A percentile compares a stretch with the other conserved stretches of the same genome.
Evolutionary conservation across 176 grass and related monocot genomes (phyloP).

Genomic region (Musa troglodytarum): DNA sequence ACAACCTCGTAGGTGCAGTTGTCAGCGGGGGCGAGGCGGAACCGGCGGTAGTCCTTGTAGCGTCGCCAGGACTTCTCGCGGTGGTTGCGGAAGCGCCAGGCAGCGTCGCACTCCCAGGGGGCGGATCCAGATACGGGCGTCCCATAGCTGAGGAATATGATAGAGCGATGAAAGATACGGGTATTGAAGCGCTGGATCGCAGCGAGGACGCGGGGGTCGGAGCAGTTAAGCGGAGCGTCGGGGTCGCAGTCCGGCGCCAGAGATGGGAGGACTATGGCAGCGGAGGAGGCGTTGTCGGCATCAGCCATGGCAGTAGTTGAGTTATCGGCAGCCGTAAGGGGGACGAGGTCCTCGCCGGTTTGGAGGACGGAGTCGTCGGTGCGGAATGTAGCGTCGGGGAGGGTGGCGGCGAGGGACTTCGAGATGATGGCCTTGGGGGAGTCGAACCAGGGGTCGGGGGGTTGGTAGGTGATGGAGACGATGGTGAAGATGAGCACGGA

Average conservation of each 20-base stretch:
- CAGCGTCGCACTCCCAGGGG: slow-evolving; percentile 53
- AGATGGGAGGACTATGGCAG: not conserved
- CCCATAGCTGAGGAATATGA: slow-evolving; percentile 82
- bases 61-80: slow-evolving; percentile 83
- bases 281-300: not conserved
- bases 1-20: slow-evolving; percentile 46
- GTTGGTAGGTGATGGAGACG: slow-evolving; percentile 92
- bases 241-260: not conserved
- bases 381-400: slow-evolving; percentile 52
- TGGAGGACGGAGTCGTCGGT: slow-evolving; percentile 80
- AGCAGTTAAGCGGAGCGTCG: slow-evolving; percentile 46
- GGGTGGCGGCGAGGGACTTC: slow-evolving; percentile 50
- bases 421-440: slow-evolving; percentile 78
- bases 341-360: slow-evolving; percentile 83
- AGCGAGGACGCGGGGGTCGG: slow-evolving; percentile 57
- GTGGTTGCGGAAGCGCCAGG: slow-evolving; percentile 82
- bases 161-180: slow-evolving; percentile 53
- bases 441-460: slow-evolving; percentile 85
- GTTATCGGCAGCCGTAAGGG: not conserved
- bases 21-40: slow-evolving; percentile 39
- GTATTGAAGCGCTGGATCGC: slow-evolving; percentile 70
- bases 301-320: not conserved
- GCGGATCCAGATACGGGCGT: slow-evolving; percentile 40
- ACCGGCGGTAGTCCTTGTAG: slow-evolving; percentile 81
- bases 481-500: slow-evolving; percentile 79